Evolutionary conservation across 1,284 basidiomycete species (phyloP).

Genomic region (Fistulinella cinereoalba): DNA sequence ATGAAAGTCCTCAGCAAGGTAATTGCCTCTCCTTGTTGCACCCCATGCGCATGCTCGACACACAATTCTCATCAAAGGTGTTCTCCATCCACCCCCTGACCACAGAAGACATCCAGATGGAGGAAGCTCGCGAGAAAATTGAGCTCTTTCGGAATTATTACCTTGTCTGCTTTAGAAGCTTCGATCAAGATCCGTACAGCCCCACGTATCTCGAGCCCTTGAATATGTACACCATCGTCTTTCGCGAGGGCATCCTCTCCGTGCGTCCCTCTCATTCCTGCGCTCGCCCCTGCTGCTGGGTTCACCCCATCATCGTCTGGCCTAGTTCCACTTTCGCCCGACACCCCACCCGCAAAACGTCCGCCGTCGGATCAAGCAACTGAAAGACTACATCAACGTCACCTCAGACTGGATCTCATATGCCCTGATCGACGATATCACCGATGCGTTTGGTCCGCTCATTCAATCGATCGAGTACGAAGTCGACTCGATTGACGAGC

Average conservation of each 20-base stretch:
- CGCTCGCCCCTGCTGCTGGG: neutral
- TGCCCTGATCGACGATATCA: constrained; percentile 99
- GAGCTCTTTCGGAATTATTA: constrained; percentile 99
- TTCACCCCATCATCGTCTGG: neutral
- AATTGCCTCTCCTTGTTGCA: constrained; percentile 1
- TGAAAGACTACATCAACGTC: constrained; percentile 98
- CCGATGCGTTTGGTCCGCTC: constrained; percentile 97
- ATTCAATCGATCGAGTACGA: constrained; percentile 99
- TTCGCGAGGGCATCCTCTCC: constrained; percentile 95
- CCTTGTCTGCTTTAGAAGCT: constrained; percentile 98
- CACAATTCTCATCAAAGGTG: constrained; percentile 51
- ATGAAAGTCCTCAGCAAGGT: constrained; percentile 97
- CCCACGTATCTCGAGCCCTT: constrained; percentile 97
- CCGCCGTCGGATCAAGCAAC: constrained; percentile 95
- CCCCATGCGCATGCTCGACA: constrained; percentile 9
- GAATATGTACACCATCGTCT: constrained; percentile 99
- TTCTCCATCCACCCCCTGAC: constrained; percentile 98
- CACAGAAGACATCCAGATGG: constrained; percentile 99
- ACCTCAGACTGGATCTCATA: constrained; percentile 99
- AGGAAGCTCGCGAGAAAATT: constrained; percentile 99
- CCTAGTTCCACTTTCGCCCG: constrained; percentile 95
- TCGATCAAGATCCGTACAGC: constrained; percentile 98
- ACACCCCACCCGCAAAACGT: constrained; percentile 99
- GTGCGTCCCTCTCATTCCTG: constrained; percentile 44
- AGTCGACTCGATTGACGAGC: constrained; percentile 98